A percentile compares a stretch with the other conserved stretches of the same genome.
Evolutionary conservation across 345 rosid species (phyloP).

Genomic region (Noccaea caerulescens): DNA sequence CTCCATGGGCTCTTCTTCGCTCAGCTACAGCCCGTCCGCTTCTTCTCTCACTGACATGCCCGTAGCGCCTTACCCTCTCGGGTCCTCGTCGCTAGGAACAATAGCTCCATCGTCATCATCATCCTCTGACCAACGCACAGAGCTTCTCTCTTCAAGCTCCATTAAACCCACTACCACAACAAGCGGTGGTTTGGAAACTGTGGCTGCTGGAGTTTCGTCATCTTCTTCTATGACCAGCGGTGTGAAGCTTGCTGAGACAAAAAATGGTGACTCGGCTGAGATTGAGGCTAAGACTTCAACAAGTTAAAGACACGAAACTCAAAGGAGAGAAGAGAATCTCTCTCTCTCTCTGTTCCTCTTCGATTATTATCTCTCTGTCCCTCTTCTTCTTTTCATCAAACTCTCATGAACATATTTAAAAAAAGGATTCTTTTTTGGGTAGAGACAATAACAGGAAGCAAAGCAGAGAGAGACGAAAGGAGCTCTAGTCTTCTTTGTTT

Average conservation of each 20-base stretch:
- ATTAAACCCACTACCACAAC: constrained; percentile 48
- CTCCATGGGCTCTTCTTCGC: constrained; percentile 53
- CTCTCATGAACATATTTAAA: not conserved
- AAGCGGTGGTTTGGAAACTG: constrained; percentile 30
- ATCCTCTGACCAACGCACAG: constrained; percentile 48
- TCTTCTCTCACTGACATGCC: constrained; percentile 85
- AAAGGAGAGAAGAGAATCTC: constrained; percentile 33
- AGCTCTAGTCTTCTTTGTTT: constrained; percentile 28
- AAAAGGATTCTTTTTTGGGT: constrained; percentile 3
- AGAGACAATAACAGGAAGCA: constrained; percentile 29
- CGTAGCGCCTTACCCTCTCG: constrained; percentile 70
- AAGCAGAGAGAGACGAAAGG: constrained; percentile 29
- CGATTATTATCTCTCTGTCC: constrained; percentile 18
- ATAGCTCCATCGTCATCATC: constrained; percentile 66
- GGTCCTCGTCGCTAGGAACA: constrained; percentile 56
- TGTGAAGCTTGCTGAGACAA: constrained; percentile 34
- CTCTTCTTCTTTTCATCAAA: constrained; percentile 30
- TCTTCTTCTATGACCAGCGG: constrained; percentile 43
- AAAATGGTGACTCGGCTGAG: constrained; percentile 20
- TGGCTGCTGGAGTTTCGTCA: constrained; percentile 52
- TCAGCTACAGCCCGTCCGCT: constrained; percentile 74
- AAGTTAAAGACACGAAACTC: constrained; percentile 32
- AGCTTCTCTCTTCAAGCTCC: constrained; percentile 53
- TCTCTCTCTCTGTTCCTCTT: constrained; percentile 31
- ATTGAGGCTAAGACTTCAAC: constrained; percentile 30